phyloP scores from a whole-genome alignment of 345 rosid species.

The Adansonia digitata region DNA sequence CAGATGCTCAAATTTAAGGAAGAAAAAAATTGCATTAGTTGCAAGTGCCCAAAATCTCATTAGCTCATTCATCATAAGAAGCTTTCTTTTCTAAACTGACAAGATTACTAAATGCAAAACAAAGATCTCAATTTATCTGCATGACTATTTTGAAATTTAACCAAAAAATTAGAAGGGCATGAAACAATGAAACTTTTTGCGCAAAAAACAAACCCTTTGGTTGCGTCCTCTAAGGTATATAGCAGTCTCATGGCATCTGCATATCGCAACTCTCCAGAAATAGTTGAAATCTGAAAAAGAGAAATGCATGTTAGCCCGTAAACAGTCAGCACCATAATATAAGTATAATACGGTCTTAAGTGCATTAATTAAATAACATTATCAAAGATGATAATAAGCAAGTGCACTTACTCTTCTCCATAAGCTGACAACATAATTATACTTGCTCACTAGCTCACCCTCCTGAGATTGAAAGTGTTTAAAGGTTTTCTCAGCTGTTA shows the following conservation, averaged over 20 bases:
- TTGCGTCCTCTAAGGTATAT: slow-evolving; percentile 68
- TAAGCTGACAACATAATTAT: slow-evolving; percentile 71
- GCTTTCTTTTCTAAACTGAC: neutral
- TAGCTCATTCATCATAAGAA: neutral
- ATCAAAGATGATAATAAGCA: neutral
- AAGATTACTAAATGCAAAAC: neutral
- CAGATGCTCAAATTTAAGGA: neutral
- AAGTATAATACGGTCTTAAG: neutral
- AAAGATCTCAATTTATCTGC: neutral
- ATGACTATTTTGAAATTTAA: neutral
- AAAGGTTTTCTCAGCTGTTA: slow-evolving; percentile 70
- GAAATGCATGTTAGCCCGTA: neutral
- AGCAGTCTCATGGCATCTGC: slow-evolving; percentile 76
- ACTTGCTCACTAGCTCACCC: slow-evolving; percentile 74
- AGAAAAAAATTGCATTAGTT: neutral
- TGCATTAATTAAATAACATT: neutral
- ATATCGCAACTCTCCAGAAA: slow-evolving; percentile 73
- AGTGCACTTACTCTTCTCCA: slow-evolving; percentile 81
- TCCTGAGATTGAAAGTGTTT: slow-evolving; percentile 61
- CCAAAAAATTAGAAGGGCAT: neutral
- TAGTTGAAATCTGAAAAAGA: slow-evolving; percentile 61
- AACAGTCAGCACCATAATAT: neutral
- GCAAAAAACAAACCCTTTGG: slow-evolving; percentile 52
- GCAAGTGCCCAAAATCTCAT: neutral
- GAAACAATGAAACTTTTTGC: neutral